Base-by-base conservation (phyloP, 169 alveolate genomes). In the Fabrea salina region DNA sequence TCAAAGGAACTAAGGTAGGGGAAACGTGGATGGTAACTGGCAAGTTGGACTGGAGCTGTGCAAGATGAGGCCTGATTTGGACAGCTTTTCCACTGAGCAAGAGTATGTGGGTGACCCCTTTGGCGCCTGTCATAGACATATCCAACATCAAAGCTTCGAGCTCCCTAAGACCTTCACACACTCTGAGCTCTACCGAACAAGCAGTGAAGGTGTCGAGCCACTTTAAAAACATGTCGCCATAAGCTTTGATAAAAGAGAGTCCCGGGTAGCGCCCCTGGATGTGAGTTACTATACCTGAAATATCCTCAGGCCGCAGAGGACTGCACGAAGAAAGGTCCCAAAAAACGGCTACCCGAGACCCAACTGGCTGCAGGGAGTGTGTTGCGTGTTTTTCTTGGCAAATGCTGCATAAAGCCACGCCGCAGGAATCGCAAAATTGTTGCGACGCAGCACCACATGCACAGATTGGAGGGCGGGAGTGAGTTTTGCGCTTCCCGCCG, bases 71-170 rank as follows among this genome's bases (percentile, higher is more conserved):
- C 41, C 35, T 68, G 11, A 68, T 32, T 1, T 43, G 33, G 30
- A 37, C 11, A 1, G 61, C 61, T 3, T 30, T 37, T 1, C 50
- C 16, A 2, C 64, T 41, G 13, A 68, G 40, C 32, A 68, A 13
- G 13, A 68, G 30, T 0, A 68, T 68, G 30, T 68, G 50, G 2
- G 78, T 43, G 25, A 68, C 25, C 25, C 22, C 16, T 16, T 47
- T 32, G 1, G n/a, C 35, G 7, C 11, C 40, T 7, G 11, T 16
- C 35, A 68, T 19, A n/a, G 66, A 19, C 7, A 68, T 37, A 30
- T 68, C 78, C 7, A 68, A 7, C 16, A 68, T 16, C 2, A 68
- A 13, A n/a, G 78, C 78, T 47, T 68, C 78, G n/a, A 43, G n/a
- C 16, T 68, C 78, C 13, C 27, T 37, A 11, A 68, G 27, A 16